Percentiles rank a stretch among this genome's conserved stretches.
Evolutionary conservation across 495 filamentous ascomycete species (phyloP).

Genomic region (Neurospora sp.): DNA sequence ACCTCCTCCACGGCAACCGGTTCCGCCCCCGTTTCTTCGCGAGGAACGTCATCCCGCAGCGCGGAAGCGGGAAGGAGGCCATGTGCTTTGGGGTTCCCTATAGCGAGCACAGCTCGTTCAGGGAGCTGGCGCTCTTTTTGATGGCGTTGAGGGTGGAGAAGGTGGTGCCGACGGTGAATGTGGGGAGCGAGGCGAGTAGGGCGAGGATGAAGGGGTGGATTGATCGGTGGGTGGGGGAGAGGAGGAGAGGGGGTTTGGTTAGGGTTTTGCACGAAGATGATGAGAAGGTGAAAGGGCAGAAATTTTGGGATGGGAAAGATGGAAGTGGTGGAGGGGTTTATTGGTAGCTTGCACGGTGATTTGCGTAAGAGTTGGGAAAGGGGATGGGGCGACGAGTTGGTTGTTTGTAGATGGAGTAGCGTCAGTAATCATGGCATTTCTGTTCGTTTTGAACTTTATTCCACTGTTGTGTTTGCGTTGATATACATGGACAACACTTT

Average conservation of each 20-base stretch:
- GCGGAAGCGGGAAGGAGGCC: conserved; percentile 65
- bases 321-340: conserved; percentile 32
- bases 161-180: conserved; percentile 90
- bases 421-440: not conserved
- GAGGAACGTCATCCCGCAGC: conserved; percentile 60
- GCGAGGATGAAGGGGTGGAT: conserved; percentile 87
- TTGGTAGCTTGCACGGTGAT: conserved; percentile 23
- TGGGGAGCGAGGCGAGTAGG: conserved; percentile 52
- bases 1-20: conserved; percentile 58
- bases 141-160: conserved; percentile 77
- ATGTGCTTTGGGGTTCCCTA: conserved; percentile 90
- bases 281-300: conserved; percentile 13
- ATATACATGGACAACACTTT: not conserved
- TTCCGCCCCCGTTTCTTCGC: conserved; percentile 64
- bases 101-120: conserved; percentile 86
- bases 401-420: not conserved
- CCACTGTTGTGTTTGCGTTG: no score
- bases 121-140: conserved; percentile 88
- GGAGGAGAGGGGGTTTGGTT: conserved; percentile 69
- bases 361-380: not conserved
- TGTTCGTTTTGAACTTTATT: not conserved
- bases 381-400: not conserved
- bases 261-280: conserved; percentile 25
- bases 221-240: conserved; percentile 78
- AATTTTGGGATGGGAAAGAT: conserved; percentile 33